Evolutionary conservation across 2,329 filamentous ascomycete genomes (phyloP), one percentile per base, ranked within the genome.

Genomic region (Thielaviopsis ethacetica): DNA sequence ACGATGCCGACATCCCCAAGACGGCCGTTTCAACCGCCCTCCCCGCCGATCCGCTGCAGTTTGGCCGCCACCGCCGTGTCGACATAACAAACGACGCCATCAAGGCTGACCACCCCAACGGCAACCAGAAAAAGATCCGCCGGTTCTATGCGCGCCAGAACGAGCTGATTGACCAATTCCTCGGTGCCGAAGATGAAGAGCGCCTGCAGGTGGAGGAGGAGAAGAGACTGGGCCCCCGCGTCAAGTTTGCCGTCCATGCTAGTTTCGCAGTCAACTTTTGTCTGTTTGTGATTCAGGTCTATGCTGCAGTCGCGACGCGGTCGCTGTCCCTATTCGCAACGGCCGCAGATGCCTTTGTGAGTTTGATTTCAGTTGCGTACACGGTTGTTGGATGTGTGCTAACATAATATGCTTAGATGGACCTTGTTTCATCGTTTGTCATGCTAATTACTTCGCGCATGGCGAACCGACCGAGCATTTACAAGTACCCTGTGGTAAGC

Each of bases 291-390:
- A 81, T 81, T 61, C 78, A 82, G 69, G 67, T 80, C 57, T 81
- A 81, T 65, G 79, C 78, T 50, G 78, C 78, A 56, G 69, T 81
- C 57, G 76, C 76, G 38, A 81, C 78, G 0, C 77, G 77, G 12
- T 84, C 81, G 17, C 71, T 84, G 61, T 80, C 80, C 38, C 73
- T 84, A 21, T 82, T 84, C 62, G 81, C 81, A 17, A 84, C 81
- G n/a, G 77, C 82, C 26, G 80, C 82, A 52, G 81, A 84, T 70
- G 81, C 81, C 5, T 82, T 82, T 67, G 73, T 76, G 64, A 66
- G 73, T 73, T 61, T 60, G 62, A 17, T 2, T 53, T 19, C 7
- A 26, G n/a, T 27, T 21, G 1, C 41, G 24, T 24, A 12, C 19
- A 13, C 17, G 19, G 19, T n/a, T n/a, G 19, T 34, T 38, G 47